Percentiles rank a stretch among this genome's conserved stretches.
Conservation (phyloP, 1,284 basidiomycete genomes). For the Chalciporus sp. region DNA sequence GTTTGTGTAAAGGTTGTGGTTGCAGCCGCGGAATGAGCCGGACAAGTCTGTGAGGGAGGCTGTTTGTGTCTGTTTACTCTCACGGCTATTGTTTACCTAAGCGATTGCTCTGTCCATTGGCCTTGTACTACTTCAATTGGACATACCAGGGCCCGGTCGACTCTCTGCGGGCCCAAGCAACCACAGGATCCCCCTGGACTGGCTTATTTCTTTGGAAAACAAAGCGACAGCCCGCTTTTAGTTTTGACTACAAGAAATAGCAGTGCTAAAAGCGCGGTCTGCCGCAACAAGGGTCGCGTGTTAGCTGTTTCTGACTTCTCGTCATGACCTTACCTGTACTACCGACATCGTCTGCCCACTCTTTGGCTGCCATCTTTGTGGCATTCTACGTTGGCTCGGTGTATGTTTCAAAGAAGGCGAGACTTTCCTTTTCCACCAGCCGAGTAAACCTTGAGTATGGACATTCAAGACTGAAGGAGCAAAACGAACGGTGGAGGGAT, state of each 20-base stretch:
- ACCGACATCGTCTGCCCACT: slow-evolving; percentile 41
- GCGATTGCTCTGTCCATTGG: not conserved
- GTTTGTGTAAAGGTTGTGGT: slow-evolving; percentile 4
- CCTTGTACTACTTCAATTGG: not conserved
- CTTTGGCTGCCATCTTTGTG: slow-evolving; percentile 51
- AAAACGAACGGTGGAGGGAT: slow-evolving; percentile 61
- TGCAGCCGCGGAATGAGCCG: slow-evolving; percentile 24
- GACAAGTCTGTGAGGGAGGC: slow-evolving; percentile 1
- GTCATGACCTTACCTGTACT: slow-evolving; percentile 25
- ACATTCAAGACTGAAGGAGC: slow-evolving; percentile 32
- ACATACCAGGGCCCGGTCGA: too few relatives aligned
- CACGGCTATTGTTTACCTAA: slow-evolving; percentile 21
- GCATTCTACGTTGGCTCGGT: slow-evolving; percentile 64
- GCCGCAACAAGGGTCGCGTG: slow-evolving; percentile 6
- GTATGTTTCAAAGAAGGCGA: slow-evolving; percentile 59
- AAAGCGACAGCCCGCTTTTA: slow-evolving; percentile 18
- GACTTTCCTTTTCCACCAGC: slow-evolving; percentile 48
- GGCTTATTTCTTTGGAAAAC: slow-evolving; percentile 5
- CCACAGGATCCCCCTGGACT: not conserved
- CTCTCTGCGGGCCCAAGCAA: not conserved
- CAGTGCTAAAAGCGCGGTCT: slow-evolving; percentile 18
- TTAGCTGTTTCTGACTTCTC: slow-evolving; percentile 1
- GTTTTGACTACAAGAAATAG: slow-evolving; percentile 18
- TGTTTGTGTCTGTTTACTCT: slow-evolving; percentile 24
- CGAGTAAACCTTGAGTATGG: slow-evolving; percentile 28